Base-by-base conservation (phyloP, 177 flowering plant genomes). In the Vitis hybrid region DNA sequence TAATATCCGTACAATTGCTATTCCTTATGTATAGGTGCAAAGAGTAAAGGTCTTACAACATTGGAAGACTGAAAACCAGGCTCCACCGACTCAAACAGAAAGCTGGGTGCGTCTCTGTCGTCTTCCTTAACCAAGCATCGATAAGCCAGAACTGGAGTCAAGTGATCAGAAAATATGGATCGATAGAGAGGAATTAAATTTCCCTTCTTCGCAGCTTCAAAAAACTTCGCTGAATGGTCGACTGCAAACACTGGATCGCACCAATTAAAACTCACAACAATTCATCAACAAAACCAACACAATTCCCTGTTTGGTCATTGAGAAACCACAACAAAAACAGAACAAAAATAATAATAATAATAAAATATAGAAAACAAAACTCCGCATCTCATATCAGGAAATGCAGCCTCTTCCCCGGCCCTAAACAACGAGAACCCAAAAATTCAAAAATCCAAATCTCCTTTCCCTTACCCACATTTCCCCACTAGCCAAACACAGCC, bases 81-180 rank as follows among this genome's bases (percentile, higher is more conserved):
- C 80, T 91, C 95, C 14, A 93, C 95, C 0, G 98, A 90, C 73
- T 91, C 97, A 31, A 82, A 89, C 52, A 91, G 74, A 77, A 93
- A 93, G 76, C 98, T 94, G 1, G 97, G 98, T 24, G 97, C 88
- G 7, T 92, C 94, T 51, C 92, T 78, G 22, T 94, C 94, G 67
- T 92, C 94, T 71, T 94, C 95, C 72, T 85, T 87, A 10, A 92
- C 97, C 73, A 94, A 75, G 69, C 97, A 91, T n/a, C 98, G 86
- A 68, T 90, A 94, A 5, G 98, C 98, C 2, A 94, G 85, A 24
- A 92, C 90, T 2, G 98, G 97, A 2, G 92, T 92, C 63, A 94
- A 77, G 62, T 92, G 98, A 75, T 94, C 98, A 1, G 90, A 86
- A 66, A 94, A 90, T 72, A 94, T 87, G 65, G 85, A 82, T 50